Evolutionary conservation across 2,329 filamentous ascomycete genomes (phyloP).

Genomic region (Arachnopeziza araneosa): DNA sequence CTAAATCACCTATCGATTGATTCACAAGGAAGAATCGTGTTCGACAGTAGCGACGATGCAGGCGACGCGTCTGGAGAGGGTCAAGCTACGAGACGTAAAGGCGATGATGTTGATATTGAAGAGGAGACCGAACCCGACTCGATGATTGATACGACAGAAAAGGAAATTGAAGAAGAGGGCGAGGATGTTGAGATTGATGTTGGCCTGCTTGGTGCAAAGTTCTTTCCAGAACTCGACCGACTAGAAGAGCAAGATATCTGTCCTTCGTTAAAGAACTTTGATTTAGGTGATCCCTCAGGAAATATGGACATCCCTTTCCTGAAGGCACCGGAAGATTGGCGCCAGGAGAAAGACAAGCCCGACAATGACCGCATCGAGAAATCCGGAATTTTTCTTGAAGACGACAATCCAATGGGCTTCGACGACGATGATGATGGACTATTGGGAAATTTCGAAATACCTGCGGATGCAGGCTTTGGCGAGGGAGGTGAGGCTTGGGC

Average conservation of each 20-base stretch:
- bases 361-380: slow-evolving; percentile 53
- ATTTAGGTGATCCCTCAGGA: slow-evolving; percentile 79
- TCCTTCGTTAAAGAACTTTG: slow-evolving; percentile 89
- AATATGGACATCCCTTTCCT: slow-evolving; percentile 88
- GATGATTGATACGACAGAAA: slow-evolving; percentile 31
- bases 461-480: slow-evolving; percentile 74
- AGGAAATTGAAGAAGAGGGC: slow-evolving; percentile 41
- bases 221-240: slow-evolving; percentile 74
- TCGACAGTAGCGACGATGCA: slow-evolving; percentile 92
- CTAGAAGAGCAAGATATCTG: slow-evolving; percentile 89
- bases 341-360: slow-evolving; percentile 59
- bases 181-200: slow-evolving; percentile 76
- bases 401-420: slow-evolving; percentile 77
- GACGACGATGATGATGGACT: slow-evolving; percentile 69
- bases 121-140: slow-evolving; percentile 37
- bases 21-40: slow-evolving; percentile 84
- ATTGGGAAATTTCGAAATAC: slow-evolving; percentile 64
- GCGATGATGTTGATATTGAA: slow-evolving; percentile 58
- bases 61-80: slow-evolving; percentile 44
- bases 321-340: slow-evolving; percentile 83
- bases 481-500: slow-evolving; percentile 97
- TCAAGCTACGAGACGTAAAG: slow-evolving; percentile 34
- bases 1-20: slow-evolving; percentile 98
- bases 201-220: slow-evolving; percentile 64
- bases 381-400: slow-evolving; percentile 79